Conservation (phyloP, 345 rosid species). For the Brassica rapa region DNA sequence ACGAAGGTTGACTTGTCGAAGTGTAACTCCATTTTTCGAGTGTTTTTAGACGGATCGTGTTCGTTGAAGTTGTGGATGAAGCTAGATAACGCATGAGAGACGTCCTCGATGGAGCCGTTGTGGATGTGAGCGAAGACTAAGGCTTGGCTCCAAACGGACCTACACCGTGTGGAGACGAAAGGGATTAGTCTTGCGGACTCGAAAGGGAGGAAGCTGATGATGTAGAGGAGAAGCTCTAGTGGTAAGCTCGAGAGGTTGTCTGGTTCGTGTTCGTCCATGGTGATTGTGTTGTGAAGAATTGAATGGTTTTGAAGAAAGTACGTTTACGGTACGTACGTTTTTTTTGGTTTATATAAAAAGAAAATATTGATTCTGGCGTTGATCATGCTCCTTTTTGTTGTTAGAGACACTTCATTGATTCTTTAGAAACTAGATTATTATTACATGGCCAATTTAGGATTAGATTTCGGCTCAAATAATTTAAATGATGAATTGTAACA, state of each 20-base stretch:
- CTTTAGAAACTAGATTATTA: too few species aligned
- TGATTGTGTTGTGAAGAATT: neutral
- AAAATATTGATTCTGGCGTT: slow-evolving; percentile 14
- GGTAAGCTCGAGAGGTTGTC: slow-evolving; percentile 57
- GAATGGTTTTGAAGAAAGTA: neutral
- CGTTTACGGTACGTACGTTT: slow-evolving; percentile 18
- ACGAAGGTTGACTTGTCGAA: slow-evolving; percentile 44
- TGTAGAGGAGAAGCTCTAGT: slow-evolving; percentile 54
- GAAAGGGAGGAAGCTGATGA: slow-evolving; percentile 59
- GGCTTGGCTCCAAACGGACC: slow-evolving; percentile 52
- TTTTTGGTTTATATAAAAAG: neutral
- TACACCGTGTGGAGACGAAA: slow-evolving; percentile 55
- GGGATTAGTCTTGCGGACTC: slow-evolving; percentile 60
- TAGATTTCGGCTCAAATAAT: too few species aligned
- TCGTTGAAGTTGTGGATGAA: slow-evolving; percentile 55
- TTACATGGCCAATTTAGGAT: too few species aligned
- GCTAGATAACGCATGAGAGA: slow-evolving; percentile 7
- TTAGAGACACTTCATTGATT: slow-evolving; percentile 15
- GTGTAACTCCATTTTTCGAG: slow-evolving; percentile 47
- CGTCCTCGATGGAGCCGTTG: slow-evolving; percentile 47
- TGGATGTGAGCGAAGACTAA: slow-evolving; percentile 27
- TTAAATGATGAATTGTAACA: too few species aligned
- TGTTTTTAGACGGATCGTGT: slow-evolving; percentile 47
- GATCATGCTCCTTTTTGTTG: slow-evolving; percentile 29
- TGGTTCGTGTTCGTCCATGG: slow-evolving; percentile 30